Percentiles rank a stretch among this genome's conserved stretches.
These are phyloP conservation scores for Plasmodium inui DNA, from an alignment of 169 alveolate genomes.

Conservation along the genomic window DNA sequence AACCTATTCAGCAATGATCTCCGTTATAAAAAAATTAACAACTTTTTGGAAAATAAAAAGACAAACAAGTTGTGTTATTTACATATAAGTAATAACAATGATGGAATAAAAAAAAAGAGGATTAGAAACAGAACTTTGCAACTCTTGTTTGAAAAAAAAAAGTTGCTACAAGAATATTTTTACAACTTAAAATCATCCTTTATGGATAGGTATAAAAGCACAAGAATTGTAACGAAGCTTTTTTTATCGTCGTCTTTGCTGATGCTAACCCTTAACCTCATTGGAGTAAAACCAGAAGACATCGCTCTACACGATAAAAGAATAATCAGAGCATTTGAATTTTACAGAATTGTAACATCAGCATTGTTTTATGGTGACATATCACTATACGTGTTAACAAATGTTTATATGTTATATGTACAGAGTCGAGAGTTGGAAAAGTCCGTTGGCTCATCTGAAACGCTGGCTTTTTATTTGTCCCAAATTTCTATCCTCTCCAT, in stretches of 20 bases:
- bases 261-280: conserved; percentile 25
- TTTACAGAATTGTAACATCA: conserved; percentile 68
- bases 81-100: conserved; percentile 40
- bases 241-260: conserved; percentile 52
- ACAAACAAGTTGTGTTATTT: conserved; percentile 46
- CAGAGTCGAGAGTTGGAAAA: conserved; percentile 61
- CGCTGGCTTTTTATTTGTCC: conserved; percentile 56
- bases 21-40: conserved; percentile 27
- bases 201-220: conserved; percentile 26
- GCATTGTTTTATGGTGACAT: conserved; percentile 71
- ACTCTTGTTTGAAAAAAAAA: conserved; percentile 5
- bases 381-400: conserved; percentile 65
- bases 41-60: conserved; percentile 28
- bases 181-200: conserved; percentile 42
- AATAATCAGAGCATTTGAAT: conserved; percentile 62
- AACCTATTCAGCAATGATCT: conserved; percentile 8
- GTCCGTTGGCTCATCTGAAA: conserved; percentile 49
- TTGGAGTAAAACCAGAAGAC: conserved; percentile 70
- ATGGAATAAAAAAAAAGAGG: conserved; percentile 18
- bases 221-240: conserved; percentile 46
- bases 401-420: conserved; percentile 63
- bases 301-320: conserved; percentile 69
- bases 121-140: conserved; percentile 16
- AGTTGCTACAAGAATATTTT: conserved; percentile 14
- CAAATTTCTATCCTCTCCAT: conserved; percentile 44